phyloP scores from a whole-genome alignment of 441 rosid genomes.

The Erodium moschatum region DNA sequence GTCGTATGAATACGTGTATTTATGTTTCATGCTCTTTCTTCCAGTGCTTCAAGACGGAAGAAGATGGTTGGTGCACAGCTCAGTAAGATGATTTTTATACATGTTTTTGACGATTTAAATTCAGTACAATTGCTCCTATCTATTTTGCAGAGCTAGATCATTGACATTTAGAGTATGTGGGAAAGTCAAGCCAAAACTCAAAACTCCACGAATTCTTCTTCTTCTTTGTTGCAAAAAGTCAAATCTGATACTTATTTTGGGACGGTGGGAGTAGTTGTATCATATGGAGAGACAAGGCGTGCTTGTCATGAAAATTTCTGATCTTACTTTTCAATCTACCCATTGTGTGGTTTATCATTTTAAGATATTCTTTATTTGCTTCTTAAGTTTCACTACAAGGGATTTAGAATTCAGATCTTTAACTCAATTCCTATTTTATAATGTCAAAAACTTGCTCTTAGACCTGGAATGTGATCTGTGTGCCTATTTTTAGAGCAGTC shows the following conservation, averaged over 20 bases:
- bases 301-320: not conserved
- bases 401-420: not conserved
- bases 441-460: not conserved
- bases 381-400: not conserved
- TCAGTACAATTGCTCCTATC: not conserved
- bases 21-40: slow-evolving; percentile 6
- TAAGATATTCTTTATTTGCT: not conserved
- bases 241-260: not conserved
- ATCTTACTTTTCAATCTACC: not conserved
- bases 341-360: not conserved
- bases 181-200: too few relatives aligned
- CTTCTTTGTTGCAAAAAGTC: too few relatives aligned
- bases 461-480: not conserved
- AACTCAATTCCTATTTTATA: not conserved
- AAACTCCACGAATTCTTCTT: too few relatives aligned
- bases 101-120: not conserved
- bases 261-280: not conserved
- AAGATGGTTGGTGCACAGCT: slow-evolving; percentile 3
- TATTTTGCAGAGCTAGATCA: not conserved
- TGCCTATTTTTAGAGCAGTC: not conserved
- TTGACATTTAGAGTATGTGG: not conserved
- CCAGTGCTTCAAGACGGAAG: slow-evolving; percentile 1
- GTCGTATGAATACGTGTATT: not conserved
- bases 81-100: not conserved
- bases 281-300: not conserved